Conservation (phyloP, 2,329 filamentous ascomycete species). For the Rugonectria rugulosa region DNA sequence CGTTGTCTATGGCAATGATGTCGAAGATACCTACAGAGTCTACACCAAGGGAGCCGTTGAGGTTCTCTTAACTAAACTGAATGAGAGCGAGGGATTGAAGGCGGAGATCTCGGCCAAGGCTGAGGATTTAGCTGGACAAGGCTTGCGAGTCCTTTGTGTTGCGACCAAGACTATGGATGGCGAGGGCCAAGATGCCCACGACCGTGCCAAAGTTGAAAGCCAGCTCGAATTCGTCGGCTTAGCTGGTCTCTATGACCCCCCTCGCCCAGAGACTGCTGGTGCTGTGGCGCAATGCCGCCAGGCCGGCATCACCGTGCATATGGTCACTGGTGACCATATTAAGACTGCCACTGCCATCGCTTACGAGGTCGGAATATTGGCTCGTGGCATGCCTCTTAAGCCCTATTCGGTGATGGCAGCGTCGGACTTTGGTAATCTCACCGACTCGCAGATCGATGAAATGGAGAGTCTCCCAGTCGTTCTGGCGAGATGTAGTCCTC, state of each 20-base stretch:
- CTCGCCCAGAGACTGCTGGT: constrained; percentile 69
- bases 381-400: constrained; percentile 44
- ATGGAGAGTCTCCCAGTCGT: constrained; percentile 70
- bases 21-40: constrained; percentile 49
- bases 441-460: constrained; percentile 67
- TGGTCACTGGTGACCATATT: constrained; percentile 75
- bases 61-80: constrained; percentile 60
- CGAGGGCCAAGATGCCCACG: constrained; percentile 47
- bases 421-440: constrained; percentile 68
- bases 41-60: constrained; percentile 68
- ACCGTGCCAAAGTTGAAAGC: constrained; percentile 63
- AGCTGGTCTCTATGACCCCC: constrained; percentile 76
- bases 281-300: constrained; percentile 66
- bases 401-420: constrained; percentile 66
- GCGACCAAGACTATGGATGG: constrained; percentile 58
- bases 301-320: constrained; percentile 71
- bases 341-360: constrained; percentile 73
- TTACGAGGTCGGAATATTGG: constrained; percentile 68
- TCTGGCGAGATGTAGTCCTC: constrained; percentile 72
- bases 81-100: constrained; percentile 56
- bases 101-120: constrained; percentile 56
- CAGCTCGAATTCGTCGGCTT: constrained; percentile 72
- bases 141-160: constrained; percentile 73
- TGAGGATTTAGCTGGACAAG: constrained; percentile 66
- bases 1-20: constrained; percentile 63